Percentiles rank a stretch among this genome's conserved stretches.
Conservation (phyloP, 192 early-diverging fungal species). For the Backusella tarrabulga region DNA sequence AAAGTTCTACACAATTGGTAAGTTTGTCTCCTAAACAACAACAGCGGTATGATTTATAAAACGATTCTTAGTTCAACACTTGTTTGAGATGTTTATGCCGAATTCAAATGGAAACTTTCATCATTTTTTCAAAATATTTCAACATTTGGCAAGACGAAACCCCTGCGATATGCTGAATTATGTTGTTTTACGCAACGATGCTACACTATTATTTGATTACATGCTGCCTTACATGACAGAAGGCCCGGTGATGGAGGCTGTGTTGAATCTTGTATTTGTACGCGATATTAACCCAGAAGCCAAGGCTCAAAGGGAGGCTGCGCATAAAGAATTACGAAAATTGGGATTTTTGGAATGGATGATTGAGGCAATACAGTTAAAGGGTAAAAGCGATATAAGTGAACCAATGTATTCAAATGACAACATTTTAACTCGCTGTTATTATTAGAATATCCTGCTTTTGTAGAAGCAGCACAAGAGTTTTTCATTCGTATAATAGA, state of each 20-base stretch:
- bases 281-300: constrained; percentile 23
- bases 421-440: not conserved
- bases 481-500: constrained; percentile 29
- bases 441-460: constrained; percentile 9
- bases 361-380: constrained; percentile 15
- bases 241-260: constrained; percentile 16
- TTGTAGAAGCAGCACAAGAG: constrained; percentile 17
- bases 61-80: not conserved
- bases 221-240: constrained; percentile 30
- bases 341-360: constrained; percentile 23
- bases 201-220: constrained; percentile 22
- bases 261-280: constrained; percentile 26
- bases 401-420: not conserved
- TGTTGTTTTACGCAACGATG: constrained; percentile 14
- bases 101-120: constrained; percentile 30
- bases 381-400: not conserved
- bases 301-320: constrained; percentile 14
- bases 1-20: constrained; percentile 29
- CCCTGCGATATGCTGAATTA: constrained; percentile 29
- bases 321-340: constrained; percentile 9
- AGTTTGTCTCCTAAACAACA: not conserved
- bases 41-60: too few relatives aligned
- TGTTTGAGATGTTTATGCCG: constrained; percentile 27
- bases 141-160: constrained; percentile 28
- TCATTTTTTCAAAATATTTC: constrained; percentile 34